Evolutionary conservation across 1,284 basidiomycete genomes (phyloP), one percentile per base, ranked within the genome.

Genomic region (Cerioporus squamosus): DNA sequence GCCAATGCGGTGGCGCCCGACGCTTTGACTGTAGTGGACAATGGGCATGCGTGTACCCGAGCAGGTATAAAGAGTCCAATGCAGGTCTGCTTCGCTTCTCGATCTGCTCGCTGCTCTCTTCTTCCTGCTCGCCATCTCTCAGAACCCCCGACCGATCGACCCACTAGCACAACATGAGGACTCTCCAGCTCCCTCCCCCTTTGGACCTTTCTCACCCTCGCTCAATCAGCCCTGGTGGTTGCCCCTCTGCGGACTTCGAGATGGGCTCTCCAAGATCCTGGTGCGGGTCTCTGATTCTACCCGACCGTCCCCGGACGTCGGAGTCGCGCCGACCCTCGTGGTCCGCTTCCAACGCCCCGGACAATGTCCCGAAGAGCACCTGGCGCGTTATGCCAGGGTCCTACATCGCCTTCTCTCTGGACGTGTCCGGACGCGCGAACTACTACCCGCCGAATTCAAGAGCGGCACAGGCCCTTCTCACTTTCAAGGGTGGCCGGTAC

Each of bases 351-450:
- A 54, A 61, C 31, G 51, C 51, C 9, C 58, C 58, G 14, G 53
- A 51, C 22, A 52, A 31, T 39, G 38, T 55, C 9, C 57, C 57
- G 1, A 36, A 31, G 18, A 49, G 50, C 42, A 53, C 59, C 15
- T 63, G 61, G 61, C 61, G 61, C 10, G 44, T 68, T 44, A 44
- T 55, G 2, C 62, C 62, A 4, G 66, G 67, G 3, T 58, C 61
- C 23, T 71, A 60, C 61, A 47, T 70, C 23, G 65, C 65, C 18
- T 70, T 71, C 56, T 50, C 54, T 14, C 49, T 69, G 55, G 59
- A 44, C 55, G 54, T n/a, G 47, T 15, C 20, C 53, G 55, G 15
- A 12, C 29, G 29, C 50, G 54, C 43, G 24, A 51, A 51, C 18
- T 14, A 38, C 9, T 46, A 54, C 17, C 18, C 49, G n/a, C 48